Evolutionary conservation across 306 rosid genomes (phyloP), one percentile per base, ranked within the genome.

Genomic region (Myrica gale): DNA sequence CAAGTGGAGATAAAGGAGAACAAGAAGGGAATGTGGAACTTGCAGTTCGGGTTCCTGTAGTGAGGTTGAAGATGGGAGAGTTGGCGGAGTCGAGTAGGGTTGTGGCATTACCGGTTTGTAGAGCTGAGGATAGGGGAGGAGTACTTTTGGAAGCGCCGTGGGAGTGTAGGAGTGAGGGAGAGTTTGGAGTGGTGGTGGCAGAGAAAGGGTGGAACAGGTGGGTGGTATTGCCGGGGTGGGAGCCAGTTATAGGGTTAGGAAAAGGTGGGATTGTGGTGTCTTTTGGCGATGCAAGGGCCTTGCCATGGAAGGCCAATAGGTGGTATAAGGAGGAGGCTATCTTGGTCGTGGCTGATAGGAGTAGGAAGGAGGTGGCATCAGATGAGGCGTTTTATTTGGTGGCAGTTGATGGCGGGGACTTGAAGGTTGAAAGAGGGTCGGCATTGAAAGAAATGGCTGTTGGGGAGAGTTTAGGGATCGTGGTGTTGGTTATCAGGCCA

Each of bases 201-300:
- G 97, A 95, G 57, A 87, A 95, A n/a, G 97, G 82, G 72, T 95
- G 98, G 98, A 73, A 77, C 39, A 83, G 90, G 74, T 92, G 98
- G 98, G 93, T 90, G 66, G 97, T 79, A 62, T 73, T 95, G 82
- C 98, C 97, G 0, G 74, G 75, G 42, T 95, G 98, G 97, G 90
- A 81, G 42, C 87, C 97, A 0, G 52, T 92, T 66, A 82, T 57
- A 48, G 68, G 43, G 7, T n/a, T 92, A 26, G 87, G 76, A 2
- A 80, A 77, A 44, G 98, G 97, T 0, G 93, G 88, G 12, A 89
- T 86, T 0, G 97, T 79, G 12, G 89, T 95, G n/a, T 83, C 92
- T 3, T 95, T 95, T 75, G 7, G 5, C 9, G 96, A 95, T 65
- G 97, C 97, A 0, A 92, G 92, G 74, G 90, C n/a, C 5, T 81